Base-by-base conservation (phyloP, 108 stramenopile genomes). In the Conticribra weissflogii region DNA sequence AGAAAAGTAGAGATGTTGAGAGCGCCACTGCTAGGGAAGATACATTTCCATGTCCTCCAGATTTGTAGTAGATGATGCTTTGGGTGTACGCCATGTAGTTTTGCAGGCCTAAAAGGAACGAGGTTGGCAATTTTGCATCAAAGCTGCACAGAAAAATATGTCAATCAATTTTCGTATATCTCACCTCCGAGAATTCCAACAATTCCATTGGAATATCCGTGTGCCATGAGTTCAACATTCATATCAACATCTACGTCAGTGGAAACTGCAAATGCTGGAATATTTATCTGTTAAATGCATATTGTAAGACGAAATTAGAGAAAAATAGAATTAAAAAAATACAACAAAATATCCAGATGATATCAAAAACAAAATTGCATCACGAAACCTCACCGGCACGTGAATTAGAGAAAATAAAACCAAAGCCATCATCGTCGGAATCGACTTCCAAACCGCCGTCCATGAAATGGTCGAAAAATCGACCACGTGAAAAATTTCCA, bases 251-350 rank as follows among this genome's bases (percentile, higher is more conserved):
- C 90, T 31, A 77, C 80, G 58, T 86, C 66, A 24, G 83, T 77
- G 2, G 88, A 90, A 16, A 89, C 77, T 22, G 87, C 85, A 66
- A 92, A 87, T n/a, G 88, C 82, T 32, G 94, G 94, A 33, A 95
- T 89, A 54, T 92, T 95, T 54, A 95, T 92, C 12, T 51, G 21
- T 51, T n/a, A 51, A 51, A 51, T 3, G 15, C n/a, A n/a, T n/a
- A n/a, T n/a, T n/a, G n/a, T n/a, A n/a, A n/a, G n/a, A n/a, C n/a
- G n/a, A n/a, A n/a, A 36, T 36, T 59, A 3, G 19, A 18, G 17
- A 5, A n/a, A 59, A 36, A 59, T 3, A 41, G 31, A 33, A 59
- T 59, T 59, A n/a, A 18, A 36, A 17, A 36, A 22, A 36, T 21
- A 1, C 4, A 19, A 36, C 4, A 15, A 27, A 3, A 22, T 17